Evolutionary conservation across 495 filamentous ascomycete genomes (phyloP).

Genomic region (Trypethelium eluteriae): DNA sequence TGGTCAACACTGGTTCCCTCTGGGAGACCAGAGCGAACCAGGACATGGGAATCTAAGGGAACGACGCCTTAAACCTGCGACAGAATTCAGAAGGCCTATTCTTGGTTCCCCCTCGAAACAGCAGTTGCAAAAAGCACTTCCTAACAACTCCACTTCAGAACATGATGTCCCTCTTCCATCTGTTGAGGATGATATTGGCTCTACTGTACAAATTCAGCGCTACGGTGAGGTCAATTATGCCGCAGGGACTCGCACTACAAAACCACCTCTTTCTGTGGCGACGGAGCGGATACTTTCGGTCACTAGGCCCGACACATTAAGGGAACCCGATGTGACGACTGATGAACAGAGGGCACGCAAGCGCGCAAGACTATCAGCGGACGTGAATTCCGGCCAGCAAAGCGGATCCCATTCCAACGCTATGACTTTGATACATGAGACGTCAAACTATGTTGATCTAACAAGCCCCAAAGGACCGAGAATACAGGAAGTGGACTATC

Average conservation of each 20-base stretch:
- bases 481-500: neutral
- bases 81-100: neutral
- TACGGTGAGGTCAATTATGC: neutral
- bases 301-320: too few species aligned
- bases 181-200: neutral
- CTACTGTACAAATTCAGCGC: neutral
- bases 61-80: neutral
- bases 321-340: neutral
- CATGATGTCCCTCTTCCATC: constrained; percentile 10
- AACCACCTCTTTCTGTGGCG: neutral
- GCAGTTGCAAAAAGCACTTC: neutral
- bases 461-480: too few species aligned
- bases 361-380: neutral
- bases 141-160: neutral
- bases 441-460: too few species aligned
- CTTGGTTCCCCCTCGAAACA: neutral
- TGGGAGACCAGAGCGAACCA: neutral
- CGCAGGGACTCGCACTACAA: neutral
- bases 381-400: too few species aligned
- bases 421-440: too few species aligned
- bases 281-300: too few species aligned
- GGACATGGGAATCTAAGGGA: neutral
- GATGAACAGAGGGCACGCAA: neutral
- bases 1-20: neutral
- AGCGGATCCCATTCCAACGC: too few species aligned